A percentile compares a stretch with the other conserved stretches of the same genome.
These are phyloP conservation scores for Rhizomucor miehei DNA, from an alignment of 371 early-diverging fungal genomes.

Conservation along the genomic window DNA sequence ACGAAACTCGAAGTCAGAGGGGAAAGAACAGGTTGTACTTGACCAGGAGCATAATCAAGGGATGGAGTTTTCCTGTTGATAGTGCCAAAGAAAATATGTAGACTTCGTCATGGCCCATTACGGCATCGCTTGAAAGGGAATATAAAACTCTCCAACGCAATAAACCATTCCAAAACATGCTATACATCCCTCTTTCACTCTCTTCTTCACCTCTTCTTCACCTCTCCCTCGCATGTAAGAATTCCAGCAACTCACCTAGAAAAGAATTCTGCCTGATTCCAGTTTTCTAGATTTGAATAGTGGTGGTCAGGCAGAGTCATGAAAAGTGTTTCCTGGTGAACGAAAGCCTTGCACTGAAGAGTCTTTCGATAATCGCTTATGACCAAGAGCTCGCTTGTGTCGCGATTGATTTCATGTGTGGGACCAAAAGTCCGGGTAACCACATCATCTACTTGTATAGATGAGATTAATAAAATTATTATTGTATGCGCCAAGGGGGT, in stretches of 20 bases:
- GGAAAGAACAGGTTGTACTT: no score
- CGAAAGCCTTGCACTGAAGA: constrained; percentile 38
- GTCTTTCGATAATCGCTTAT: background rate
- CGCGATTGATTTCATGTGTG: background rate
- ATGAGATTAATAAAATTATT: background rate
- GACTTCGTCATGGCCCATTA: no score
- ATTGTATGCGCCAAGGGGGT: background rate
- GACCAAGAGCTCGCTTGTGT: background rate
- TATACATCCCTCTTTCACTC: background rate
- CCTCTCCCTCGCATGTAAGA: background rate
- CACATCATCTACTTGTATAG: background rate
- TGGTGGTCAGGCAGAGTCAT: constrained; percentile 23
- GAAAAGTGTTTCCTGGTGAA: constrained; percentile 41
- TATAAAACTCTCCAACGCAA: no score
- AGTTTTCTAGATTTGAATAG: constrained; percentile 24
- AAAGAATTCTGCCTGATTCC: constrained; percentile 43
- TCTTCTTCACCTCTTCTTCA: no score
- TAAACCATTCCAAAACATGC: background rate
- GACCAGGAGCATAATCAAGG: no score
- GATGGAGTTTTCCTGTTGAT: no score
- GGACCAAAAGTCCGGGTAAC: background rate
- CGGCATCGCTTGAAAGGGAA: no score
- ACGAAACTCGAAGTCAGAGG: no score
- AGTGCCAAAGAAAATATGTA: no score
- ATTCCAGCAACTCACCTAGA: constrained; percentile 23